Evolutionary conservation across 2,329 filamentous ascomycete species (phyloP).

Genomic region (Acephala macrosclerotiorum): DNA sequence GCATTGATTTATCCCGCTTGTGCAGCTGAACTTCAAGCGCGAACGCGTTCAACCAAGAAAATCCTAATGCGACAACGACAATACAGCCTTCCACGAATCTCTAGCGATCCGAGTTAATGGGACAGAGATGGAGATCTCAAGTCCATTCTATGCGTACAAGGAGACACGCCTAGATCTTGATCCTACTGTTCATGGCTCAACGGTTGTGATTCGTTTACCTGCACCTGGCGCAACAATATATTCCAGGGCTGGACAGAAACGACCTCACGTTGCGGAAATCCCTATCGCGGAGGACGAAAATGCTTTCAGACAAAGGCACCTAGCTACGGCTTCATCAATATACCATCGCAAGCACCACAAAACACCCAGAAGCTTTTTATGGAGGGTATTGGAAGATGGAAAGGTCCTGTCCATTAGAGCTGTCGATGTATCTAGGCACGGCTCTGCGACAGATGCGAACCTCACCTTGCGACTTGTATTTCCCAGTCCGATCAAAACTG

Average conservation of each 20-base stretch:
- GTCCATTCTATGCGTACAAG: constrained; percentile 77
- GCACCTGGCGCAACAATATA: constrained; percentile 51
- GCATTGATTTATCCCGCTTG: neutral
- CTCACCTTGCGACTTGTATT: constrained; percentile 83
- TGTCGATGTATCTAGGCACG: constrained; percentile 78
- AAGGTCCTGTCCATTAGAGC: constrained; percentile 83
- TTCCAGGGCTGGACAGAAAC: constrained; percentile 50
- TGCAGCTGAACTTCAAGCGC: neutral
- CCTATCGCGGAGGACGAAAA: constrained; percentile 71
- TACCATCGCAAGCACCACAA: constrained; percentile 81
- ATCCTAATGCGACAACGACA: constrained; percentile 37
- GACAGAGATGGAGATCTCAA: constrained; percentile 70
- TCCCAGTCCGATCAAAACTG: constrained; percentile 72
- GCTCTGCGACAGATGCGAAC: constrained; percentile 71
- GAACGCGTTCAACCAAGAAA: constrained; percentile 29
- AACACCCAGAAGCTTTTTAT: constrained; percentile 86
- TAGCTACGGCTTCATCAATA: constrained; percentile 81
- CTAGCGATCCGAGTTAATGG: constrained; percentile 56
- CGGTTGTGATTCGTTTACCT: constrained; percentile 74
- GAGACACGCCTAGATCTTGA: constrained; percentile 88
- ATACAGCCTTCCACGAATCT: constrained; percentile 22
- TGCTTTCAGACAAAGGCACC: constrained; percentile 73
- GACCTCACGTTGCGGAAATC: constrained; percentile 46
- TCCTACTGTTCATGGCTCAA: constrained; percentile 71
- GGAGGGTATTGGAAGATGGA: constrained; percentile 85